These are phyloP conservation scores for Pestalotiopsis sp. DNA, from an alignment of 2,329 filamentous ascomycete genomes.

Conservation along the genomic window DNA sequence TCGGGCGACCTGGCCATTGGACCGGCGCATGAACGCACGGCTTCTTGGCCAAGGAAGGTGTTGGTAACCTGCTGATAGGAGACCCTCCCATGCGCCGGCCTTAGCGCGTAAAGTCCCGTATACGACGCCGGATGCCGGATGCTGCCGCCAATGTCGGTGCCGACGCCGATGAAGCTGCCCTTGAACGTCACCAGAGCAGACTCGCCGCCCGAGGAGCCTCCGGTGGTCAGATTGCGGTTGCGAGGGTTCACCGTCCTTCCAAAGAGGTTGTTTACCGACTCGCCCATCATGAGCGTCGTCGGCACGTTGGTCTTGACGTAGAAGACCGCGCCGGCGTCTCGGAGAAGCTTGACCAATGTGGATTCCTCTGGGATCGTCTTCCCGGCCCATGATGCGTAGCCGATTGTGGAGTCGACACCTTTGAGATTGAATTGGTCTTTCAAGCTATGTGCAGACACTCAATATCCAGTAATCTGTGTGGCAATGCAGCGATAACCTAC, in stretches of 20 bases:
- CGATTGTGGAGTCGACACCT: conserved; percentile 39
- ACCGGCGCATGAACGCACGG: conserved; percentile 15
- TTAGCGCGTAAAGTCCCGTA: conserved; percentile 45
- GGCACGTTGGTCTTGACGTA: conserved; percentile 56
- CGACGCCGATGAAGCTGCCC: conserved; percentile 44
- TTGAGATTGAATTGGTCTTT: conserved; percentile 21
- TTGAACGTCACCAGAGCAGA: conserved; percentile 44
- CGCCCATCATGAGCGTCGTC: conserved; percentile 56
- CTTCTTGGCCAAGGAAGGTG: conserved; percentile 17
- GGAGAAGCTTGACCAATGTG: conserved; percentile 31
- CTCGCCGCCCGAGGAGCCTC: conserved; percentile 68
- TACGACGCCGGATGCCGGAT: conserved; percentile 47
- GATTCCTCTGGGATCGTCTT: conserved; percentile 38
- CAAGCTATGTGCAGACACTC: conserved; percentile 12
- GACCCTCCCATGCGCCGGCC: conserved; percentile 35
- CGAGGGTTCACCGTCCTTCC: conserved; percentile 65
- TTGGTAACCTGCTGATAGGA: conserved; percentile 23
- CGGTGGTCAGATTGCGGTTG: conserved; percentile 61
- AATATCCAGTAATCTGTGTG: neutral
- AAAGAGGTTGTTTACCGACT: conserved; percentile 64
- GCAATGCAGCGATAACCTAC: neutral
- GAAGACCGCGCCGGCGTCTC: conserved; percentile 41
- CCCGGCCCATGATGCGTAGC: conserved; percentile 39
- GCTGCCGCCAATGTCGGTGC: conserved; percentile 50
- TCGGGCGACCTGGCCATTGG: conserved; percentile 15